Evolutionary conservation across 2,329 filamentous ascomycete species (phyloP).

Genomic region (Arthrocladium fulminans): DNA sequence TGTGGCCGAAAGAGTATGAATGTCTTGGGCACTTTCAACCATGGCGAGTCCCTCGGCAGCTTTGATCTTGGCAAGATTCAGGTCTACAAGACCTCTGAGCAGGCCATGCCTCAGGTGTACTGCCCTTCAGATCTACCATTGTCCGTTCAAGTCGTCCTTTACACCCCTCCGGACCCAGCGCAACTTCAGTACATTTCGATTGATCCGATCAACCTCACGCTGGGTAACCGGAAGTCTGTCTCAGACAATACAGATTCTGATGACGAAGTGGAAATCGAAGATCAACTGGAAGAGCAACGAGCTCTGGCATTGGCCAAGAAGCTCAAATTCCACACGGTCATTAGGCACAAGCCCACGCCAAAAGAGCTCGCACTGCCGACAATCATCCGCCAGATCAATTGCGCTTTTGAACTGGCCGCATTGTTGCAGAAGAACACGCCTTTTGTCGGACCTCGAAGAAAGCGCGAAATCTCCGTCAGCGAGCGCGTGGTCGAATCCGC

Average conservation of each 20-base stretch:
- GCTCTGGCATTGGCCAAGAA: slow-evolving; percentile 69
- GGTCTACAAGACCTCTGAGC: slow-evolving; percentile 44
- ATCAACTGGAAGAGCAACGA: slow-evolving; percentile 58
- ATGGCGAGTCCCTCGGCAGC: slow-evolving; percentile 31
- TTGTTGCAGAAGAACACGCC: slow-evolving; percentile 82
- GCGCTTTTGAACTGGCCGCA: slow-evolving; percentile 79
- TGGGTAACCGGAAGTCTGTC: slow-evolving; percentile 20
- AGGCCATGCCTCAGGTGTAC: slow-evolving; percentile 59
- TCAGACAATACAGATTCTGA: slow-evolving; percentile 33
- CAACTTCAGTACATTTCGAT: slow-evolving; percentile 96
- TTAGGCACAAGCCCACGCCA: slow-evolving; percentile 63
- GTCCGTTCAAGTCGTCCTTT: slow-evolving; percentile 79
- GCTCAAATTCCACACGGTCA: slow-evolving; percentile 76
- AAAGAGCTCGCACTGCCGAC: slow-evolving; percentile 73
- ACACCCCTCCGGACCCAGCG: slow-evolving; percentile 72
- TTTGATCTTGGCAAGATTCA: slow-evolving; percentile 64
- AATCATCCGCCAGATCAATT: slow-evolving; percentile 92
- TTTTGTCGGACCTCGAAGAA: slow-evolving; percentile 70
- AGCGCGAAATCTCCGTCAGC: slow-evolving; percentile 81
- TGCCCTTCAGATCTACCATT: slow-evolving; percentile 57
- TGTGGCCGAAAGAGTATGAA: slow-evolving; percentile 77
- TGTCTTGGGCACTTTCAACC: slow-evolving; percentile 76
- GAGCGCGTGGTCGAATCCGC: slow-evolving; percentile 92
- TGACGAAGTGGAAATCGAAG: slow-evolving; percentile 59
- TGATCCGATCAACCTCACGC: slow-evolving; percentile 54